Evolutionary conservation across 768 basidiomycete species (phyloP).

Genomic region (Tulasnella sp.): DNA sequence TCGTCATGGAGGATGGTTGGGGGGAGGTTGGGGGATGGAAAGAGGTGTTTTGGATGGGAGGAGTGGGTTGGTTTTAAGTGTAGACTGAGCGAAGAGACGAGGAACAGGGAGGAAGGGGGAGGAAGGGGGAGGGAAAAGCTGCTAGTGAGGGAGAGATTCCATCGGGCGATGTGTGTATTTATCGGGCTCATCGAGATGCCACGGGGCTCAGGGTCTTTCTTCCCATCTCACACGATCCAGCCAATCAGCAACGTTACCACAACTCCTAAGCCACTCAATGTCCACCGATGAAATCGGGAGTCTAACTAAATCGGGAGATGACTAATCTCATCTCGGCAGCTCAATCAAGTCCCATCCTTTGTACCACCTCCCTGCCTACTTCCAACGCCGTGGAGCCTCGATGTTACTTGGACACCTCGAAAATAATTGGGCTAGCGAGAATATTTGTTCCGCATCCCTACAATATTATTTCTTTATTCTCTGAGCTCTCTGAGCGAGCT

Average conservation of each 20-base stretch:
- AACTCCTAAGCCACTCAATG: not conserved
- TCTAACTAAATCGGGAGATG: not conserved
- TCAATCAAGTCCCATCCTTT: not conserved
- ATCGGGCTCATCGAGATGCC: not conserved
- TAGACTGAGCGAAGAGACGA: not conserved
- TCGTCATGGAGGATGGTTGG: constrained; percentile 4
- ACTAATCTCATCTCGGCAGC: not conserved
- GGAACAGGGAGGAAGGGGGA: not conserved
- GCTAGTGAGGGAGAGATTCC: not conserved
- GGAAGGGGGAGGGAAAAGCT: not conserved
- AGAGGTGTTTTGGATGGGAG: too few relatives aligned
- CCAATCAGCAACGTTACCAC: not conserved
- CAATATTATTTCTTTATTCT: not conserved
- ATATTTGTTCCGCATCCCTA: too few relatives aligned
- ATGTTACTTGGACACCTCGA: not conserved
- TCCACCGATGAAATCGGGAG: not conserved
- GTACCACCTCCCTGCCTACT: not conserved
- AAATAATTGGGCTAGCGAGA: not conserved
- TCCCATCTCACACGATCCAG: not conserved
- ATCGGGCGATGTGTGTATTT: constrained; percentile 8
- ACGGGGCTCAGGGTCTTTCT: not conserved
- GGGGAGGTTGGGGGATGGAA: not conserved
- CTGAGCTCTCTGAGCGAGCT: not conserved
- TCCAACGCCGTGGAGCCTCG: not conserved
- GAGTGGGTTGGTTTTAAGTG: not conserved